A percentile compares a stretch with the other conserved stretches of the same genome.
Evolutionary conservation across 2,329 filamentous ascomycete species (phyloP).

Genomic region (Stagonosporopsis rhizophila): DNA sequence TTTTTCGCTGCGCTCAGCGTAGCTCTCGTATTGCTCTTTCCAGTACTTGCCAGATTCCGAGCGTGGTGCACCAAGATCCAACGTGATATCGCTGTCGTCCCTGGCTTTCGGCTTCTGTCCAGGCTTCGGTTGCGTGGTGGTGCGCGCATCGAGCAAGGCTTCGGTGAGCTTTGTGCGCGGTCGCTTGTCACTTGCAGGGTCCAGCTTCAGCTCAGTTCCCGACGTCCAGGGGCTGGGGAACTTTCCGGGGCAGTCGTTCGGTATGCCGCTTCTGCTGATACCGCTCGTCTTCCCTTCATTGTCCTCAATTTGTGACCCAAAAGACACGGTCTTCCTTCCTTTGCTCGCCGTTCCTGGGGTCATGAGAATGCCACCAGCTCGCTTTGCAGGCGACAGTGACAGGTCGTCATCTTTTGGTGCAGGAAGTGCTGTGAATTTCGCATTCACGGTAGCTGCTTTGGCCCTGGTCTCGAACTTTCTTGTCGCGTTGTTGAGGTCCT

Average conservation of each 20-base stretch:
- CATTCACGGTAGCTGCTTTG: conserved; percentile 34
- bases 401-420: conserved; percentile 31
- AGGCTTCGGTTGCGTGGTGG: conserved; percentile 45
- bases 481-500: conserved; percentile 46
- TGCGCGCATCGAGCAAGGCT: conserved; percentile 54
- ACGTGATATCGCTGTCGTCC: conserved; percentile 68
- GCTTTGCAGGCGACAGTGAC: conserved; percentile 61
- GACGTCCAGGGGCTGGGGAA: conserved; percentile 60
- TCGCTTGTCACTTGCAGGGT: conserved; percentile 39
- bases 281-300: conserved; percentile 60
- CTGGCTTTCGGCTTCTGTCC: conserved; percentile 45
- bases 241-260: conserved; percentile 56
- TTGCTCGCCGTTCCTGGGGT: conserved; percentile 66
- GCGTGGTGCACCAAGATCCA: conserved; percentile 75
- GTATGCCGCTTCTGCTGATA: conserved; percentile 55
- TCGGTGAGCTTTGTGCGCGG: conserved; percentile 54
- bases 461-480: conserved; percentile 38
- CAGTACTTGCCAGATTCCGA: conserved; percentile 80
- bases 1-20: conserved; percentile 73
- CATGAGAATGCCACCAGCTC: conserved; percentile 66
- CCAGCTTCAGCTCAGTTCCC: conserved; percentile 46
- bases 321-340: conserved; percentile 67
- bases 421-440: conserved; percentile 28
- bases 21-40: conserved; percentile 78
- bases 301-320: conserved; percentile 63